phyloP scores from a whole-genome alignment of 176 grass and related monocot species.

The Cocos nucifera region DNA sequence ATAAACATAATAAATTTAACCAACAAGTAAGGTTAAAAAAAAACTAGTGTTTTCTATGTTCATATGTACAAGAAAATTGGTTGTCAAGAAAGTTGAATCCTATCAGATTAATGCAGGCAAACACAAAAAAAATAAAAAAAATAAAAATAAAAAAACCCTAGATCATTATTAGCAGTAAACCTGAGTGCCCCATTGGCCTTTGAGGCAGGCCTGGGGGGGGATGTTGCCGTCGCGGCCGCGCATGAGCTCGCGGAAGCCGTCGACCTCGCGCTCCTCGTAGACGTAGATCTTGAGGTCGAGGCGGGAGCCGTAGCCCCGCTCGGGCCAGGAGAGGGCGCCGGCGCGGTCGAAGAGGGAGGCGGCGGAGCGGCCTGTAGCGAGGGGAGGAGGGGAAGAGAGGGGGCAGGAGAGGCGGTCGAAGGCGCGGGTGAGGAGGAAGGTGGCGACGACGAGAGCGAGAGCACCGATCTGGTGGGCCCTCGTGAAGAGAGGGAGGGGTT shows the following conservation, averaged over 20 bases:
- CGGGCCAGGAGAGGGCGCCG: constrained; percentile 9
- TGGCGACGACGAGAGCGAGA: constrained; percentile 44
- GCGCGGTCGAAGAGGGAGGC: background rate
- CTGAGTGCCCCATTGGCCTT: constrained; percentile 98
- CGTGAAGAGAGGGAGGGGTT: constrained; percentile 25
- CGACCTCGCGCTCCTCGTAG: constrained; percentile 66
- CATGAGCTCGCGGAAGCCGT: constrained; percentile 60
- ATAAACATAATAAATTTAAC: too few species aligned
- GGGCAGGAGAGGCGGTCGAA: constrained; percentile 33
- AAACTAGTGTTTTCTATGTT: too few species aligned
- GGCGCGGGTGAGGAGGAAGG: constrained; percentile 76
- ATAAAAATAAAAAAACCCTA: too few species aligned
- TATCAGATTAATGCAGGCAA: too few species aligned
- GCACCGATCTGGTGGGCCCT: constrained; percentile 47
- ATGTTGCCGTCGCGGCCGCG: constrained; percentile 46
- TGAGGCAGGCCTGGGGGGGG: constrained; percentile 54
- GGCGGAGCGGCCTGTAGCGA: background rate
- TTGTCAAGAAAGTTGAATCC: too few species aligned
- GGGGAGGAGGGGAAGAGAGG: background rate
- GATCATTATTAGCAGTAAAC: constrained; percentile 8
- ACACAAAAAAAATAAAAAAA: too few species aligned
- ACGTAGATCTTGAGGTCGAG: constrained; percentile 66
- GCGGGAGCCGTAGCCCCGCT: constrained; percentile 26
- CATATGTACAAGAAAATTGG: too few species aligned
- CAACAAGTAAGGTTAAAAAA: too few species aligned